Evolutionary conservation across 306 rosid species (phyloP), one percentile per base, ranked within the genome.

Genomic region (Acacia melanoxylon): DNA sequence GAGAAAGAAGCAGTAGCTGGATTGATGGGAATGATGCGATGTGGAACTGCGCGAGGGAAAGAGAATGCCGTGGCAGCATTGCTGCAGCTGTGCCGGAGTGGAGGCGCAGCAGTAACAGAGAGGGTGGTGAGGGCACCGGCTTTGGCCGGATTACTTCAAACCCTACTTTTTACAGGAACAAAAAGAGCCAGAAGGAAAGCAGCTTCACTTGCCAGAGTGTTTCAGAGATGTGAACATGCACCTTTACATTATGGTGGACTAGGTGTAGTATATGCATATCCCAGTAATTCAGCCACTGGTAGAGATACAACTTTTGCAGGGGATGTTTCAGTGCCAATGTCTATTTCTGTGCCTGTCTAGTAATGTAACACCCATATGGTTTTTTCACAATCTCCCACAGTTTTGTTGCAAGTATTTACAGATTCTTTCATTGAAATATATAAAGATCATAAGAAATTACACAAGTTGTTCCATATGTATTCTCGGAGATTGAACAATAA

Each of bases 31-130:
- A 92, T 93, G 98, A 95, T 95, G 98, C 92, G 98, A 4, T 83
- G 94, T 46, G 99, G 98, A 77, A 95, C 98, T 0, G 92, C 99
- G 1, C 89, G 94, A 74, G 99, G 94, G 16, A 95, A 95, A 80
- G 99, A 95, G 87, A 93, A 95, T 13, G 99, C 98, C 4, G 99
- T 95, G 45, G 99, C 98, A 4, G 99, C 98, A 7, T 88, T 95
- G 89, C 95, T 95, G 2, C 98, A 95, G 90, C 72, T 95, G 66
- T 95, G 99, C 81, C 92, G 99, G 71, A 88, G 92, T 88, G 99
- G 99, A 25, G 98, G 97, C 42, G 62, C 90, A 8, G 91, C 92
- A 52, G 88, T 95, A 52, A 93, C 94, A 0, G 99, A 93, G 83
- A 92, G 84, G 82, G 99, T 95, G 25, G 89, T 89, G 17, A 90